These are phyloP conservation scores for Decorospora gaudefroyi DNA, from an alignment of 2,329 filamentous ascomycete genomes.

Conservation along the genomic window DNA sequence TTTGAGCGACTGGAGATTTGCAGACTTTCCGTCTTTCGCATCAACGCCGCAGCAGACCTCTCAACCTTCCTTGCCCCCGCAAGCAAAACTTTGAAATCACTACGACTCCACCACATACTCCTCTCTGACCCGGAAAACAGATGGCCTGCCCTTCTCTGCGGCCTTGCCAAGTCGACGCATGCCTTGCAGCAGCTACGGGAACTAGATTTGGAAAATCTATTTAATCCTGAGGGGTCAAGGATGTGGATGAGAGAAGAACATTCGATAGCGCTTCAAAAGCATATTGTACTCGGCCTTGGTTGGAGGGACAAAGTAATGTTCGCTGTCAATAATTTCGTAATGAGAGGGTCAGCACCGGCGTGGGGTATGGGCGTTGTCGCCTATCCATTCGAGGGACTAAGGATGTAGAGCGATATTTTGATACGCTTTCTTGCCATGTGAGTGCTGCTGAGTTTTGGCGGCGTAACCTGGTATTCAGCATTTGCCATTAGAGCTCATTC, in stretches of 20 bases:
- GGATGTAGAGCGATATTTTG: too few species aligned
- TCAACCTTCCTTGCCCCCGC: conserved; percentile 20
- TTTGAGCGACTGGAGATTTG: conserved; percentile 22
- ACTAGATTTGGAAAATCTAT: conserved; percentile 19
- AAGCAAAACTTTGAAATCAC: conserved; percentile 9
- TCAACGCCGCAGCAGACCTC: conserved; percentile 17
- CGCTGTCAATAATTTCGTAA: conserved; percentile 5
- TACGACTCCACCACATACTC: conserved; percentile 21
- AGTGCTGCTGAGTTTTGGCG: too few species aligned
- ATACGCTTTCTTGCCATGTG: too few species aligned
- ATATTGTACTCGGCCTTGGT: conserved; percentile 7
- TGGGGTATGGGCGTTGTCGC: conserved; percentile 26
- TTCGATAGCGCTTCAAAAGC: conserved; percentile 3
- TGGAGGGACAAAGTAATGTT: conserved; percentile 12
- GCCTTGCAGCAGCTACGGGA: conserved; percentile 11
- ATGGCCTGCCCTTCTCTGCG: conserved; percentile 24
- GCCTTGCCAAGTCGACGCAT: conserved; percentile 9
- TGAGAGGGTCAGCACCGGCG: conserved; percentile 15
- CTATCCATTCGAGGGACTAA: conserved; percentile 26
- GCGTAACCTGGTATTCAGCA: too few species aligned
- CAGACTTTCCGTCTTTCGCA: conserved; percentile 24
- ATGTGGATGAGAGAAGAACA: conserved; percentile 11
- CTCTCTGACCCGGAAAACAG: conserved; percentile 12
- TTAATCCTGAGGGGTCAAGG: conserved; percentile 1
- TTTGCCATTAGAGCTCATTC: too few species aligned